Conservation (phyloP, 352 stramenopile genomes). For the Pythium aphanidermatum region DNA sequence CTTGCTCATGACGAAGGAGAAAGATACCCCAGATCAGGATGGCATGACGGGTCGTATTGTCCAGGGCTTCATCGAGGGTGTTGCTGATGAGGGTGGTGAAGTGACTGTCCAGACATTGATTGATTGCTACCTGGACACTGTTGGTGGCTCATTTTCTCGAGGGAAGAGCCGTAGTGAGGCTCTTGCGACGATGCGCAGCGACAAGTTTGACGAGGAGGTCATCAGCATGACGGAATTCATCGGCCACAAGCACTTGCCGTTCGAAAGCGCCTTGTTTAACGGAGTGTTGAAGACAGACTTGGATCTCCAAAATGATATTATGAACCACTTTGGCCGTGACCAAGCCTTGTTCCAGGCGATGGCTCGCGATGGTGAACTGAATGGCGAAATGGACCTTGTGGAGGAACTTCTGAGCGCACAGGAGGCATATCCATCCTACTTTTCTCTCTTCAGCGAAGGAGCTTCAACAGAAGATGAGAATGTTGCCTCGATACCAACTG, state of each 20-base stretch:
- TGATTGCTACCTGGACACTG: slow-evolving; percentile 55
- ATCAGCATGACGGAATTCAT: slow-evolving; percentile 76
- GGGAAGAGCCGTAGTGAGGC: slow-evolving; percentile 43
- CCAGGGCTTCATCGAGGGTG: slow-evolving; percentile 44
- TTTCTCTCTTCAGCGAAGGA: slow-evolving; percentile 47
- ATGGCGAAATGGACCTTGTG: slow-evolving; percentile 62
- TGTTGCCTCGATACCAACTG: slow-evolving; percentile 1
- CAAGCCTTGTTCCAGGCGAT: slow-evolving; percentile 71
- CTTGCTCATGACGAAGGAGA: slow-evolving; percentile 55
- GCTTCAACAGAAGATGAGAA: slow-evolving; percentile 12
- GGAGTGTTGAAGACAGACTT: slow-evolving; percentile 67
- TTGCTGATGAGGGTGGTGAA: slow-evolving; percentile 38
- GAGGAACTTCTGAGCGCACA: slow-evolving; percentile 54
- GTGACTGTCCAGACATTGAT: slow-evolving; percentile 47
- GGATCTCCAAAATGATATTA: slow-evolving; percentile 68
- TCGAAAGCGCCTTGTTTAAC: slow-evolving; percentile 81
- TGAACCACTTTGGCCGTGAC: slow-evolving; percentile 73
- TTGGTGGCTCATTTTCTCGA: slow-evolving; percentile 26
- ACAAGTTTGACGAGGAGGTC: slow-evolving; percentile 49
- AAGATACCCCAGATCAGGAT: slow-evolving; percentile 30
- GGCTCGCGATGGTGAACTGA: slow-evolving; percentile 40
- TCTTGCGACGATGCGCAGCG: slow-evolving; percentile 30
- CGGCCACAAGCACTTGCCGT: slow-evolving; percentile 68
- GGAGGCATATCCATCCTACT: slow-evolving; percentile 58
- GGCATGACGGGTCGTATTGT: slow-evolving; percentile 23